Percentiles rank a stretch among this genome's conserved stretches.
Conservation (phyloP, 441 rosid genomes). For the Jatropha podagrica region DNA sequence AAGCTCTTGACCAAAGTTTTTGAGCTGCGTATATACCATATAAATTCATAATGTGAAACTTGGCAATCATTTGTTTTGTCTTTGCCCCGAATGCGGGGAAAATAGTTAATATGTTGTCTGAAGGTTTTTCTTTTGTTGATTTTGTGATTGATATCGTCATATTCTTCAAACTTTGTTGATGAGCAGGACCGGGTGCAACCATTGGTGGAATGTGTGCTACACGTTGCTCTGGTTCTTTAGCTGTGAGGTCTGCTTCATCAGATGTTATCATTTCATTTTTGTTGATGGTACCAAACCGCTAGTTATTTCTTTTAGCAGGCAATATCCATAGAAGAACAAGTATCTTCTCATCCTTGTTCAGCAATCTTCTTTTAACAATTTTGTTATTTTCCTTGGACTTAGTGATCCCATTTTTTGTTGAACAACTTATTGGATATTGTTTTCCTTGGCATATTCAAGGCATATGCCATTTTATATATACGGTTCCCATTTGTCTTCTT, state of each 20-base stretch:
- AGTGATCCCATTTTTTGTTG: neutral
- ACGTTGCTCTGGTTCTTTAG: constrained; percentile 95
- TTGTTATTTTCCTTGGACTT: neutral
- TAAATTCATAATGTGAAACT: neutral
- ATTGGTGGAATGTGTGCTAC: constrained; percentile 99
- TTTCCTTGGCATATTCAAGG: constrained; percentile 1
- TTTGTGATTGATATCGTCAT: constrained; percentile 13
- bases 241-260: constrained; percentile 59
- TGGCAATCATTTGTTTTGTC: neutral
- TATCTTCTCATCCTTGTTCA: neutral
- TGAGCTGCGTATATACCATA: neutral
- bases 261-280: constrained; percentile 12
- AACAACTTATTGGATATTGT: neutral
- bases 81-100: neutral
- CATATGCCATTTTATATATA: neutral
- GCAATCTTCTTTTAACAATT: neutral
- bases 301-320: neutral
- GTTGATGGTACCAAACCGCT: neutral
- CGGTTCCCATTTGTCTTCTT: constrained; percentile 2
- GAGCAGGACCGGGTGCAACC: constrained; percentile 88
- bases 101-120: neutral
- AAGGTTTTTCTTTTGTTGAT: neutral
- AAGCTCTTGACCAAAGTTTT: neutral
- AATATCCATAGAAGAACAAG: neutral
- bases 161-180: constrained; percentile 20